A percentile compares a stretch with the other conserved stretches of the same genome.
phyloP scores from a whole-genome alignment of 2,329 filamentous ascomycete species.

The Tolypocladium capitatum region DNA sequence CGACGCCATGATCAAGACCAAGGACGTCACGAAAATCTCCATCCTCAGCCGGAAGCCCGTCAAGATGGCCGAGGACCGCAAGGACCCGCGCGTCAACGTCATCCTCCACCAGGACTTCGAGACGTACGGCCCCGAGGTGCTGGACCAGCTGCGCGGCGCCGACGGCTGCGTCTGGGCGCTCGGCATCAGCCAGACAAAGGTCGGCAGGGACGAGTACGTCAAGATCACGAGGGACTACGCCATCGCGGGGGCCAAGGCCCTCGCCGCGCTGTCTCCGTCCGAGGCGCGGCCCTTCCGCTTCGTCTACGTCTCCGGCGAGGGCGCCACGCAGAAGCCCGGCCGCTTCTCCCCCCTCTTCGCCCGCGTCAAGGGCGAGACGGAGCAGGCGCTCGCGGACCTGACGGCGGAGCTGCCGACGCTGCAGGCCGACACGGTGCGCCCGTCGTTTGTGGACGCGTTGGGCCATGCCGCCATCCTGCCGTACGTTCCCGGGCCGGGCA shows the following conservation, averaged over 20 bases:
- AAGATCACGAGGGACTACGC: slow-evolving; percentile 56
- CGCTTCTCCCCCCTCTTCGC: slow-evolving; percentile 44
- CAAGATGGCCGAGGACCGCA: slow-evolving; percentile 41
- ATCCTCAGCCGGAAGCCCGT: slow-evolving; percentile 55
- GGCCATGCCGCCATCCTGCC: slow-evolving; percentile 26
- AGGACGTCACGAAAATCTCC: slow-evolving; percentile 48
- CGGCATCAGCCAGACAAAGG: slow-evolving; percentile 48
- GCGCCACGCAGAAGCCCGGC: slow-evolving; percentile 44
- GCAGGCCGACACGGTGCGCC: slow-evolving; percentile 42
- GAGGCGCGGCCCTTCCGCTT: slow-evolving; percentile 48
- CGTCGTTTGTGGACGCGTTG: slow-evolving; percentile 41
- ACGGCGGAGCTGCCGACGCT: slow-evolving; percentile 30
- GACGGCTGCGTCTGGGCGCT: slow-evolving; percentile 62
- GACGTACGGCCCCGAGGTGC: slow-evolving; percentile 41
- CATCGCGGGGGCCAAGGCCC: slow-evolving; percentile 48
- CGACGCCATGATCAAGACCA: slow-evolving; percentile 43
- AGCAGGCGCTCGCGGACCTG: slow-evolving; percentile 44
- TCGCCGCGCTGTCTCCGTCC: slow-evolving; percentile 30
- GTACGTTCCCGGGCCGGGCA: slow-evolving; percentile 23
- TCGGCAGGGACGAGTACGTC: slow-evolving; percentile 51
- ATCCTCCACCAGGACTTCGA: slow-evolving; percentile 57
- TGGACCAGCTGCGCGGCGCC: slow-evolving; percentile 49
- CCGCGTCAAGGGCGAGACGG: slow-evolving; percentile 54
- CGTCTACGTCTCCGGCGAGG: slow-evolving; percentile 54
- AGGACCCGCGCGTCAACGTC: slow-evolving; percentile 48